These are phyloP conservation scores for Myriangium duriaei DNA, from an alignment of 2,329 filamentous ascomycete genomes.

Conservation along the genomic window DNA sequence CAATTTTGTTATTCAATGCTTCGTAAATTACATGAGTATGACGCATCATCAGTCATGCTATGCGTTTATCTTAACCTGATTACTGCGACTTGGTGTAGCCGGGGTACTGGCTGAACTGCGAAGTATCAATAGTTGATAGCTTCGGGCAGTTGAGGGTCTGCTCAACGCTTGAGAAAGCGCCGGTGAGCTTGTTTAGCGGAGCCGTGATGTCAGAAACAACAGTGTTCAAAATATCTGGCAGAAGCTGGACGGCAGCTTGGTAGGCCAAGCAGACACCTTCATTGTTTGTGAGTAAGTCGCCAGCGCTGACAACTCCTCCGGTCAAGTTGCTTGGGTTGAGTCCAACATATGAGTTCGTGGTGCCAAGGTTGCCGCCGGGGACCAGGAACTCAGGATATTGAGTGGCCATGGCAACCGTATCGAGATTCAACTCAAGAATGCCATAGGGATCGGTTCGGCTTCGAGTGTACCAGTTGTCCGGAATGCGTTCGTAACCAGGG, in stretches of 20 bases:
- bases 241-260: slow-evolving; percentile 28
- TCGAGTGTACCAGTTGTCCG: slow-evolving; percentile 28
- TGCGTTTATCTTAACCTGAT: too few relatives aligned
- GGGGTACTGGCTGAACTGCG: slow-evolving; percentile 18
- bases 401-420: slow-evolving; percentile 14
- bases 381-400: slow-evolving; percentile 21
- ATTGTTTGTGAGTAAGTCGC: slow-evolving; percentile 34
- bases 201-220: slow-evolving; percentile 24
- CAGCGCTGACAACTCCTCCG: slow-evolving; percentile 30
- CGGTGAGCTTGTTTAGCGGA: slow-evolving; percentile 24
- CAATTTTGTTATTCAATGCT: too few relatives aligned
- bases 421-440: slow-evolving; percentile 18
- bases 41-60: too few relatives aligned
- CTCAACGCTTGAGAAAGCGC: slow-evolving; percentile 17
- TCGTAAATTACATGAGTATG: too few relatives aligned
- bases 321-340: slow-evolving; percentile 25
- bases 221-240: slow-evolving; percentile 31
- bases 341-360: slow-evolving; percentile 23
- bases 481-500: slow-evolving; percentile 29
- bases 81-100: slow-evolving; percentile 16
- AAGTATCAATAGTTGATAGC: slow-evolving; percentile 17
- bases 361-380: slow-evolving; percentile 27
- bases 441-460: slow-evolving; percentile 22
- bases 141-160: slow-evolving; percentile 17
- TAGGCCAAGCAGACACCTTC: slow-evolving; percentile 35